These are phyloP conservation scores for Kodamaea plutei DNA, from an alignment of 1,139 yeast species.

Conservation along the genomic window DNA sequence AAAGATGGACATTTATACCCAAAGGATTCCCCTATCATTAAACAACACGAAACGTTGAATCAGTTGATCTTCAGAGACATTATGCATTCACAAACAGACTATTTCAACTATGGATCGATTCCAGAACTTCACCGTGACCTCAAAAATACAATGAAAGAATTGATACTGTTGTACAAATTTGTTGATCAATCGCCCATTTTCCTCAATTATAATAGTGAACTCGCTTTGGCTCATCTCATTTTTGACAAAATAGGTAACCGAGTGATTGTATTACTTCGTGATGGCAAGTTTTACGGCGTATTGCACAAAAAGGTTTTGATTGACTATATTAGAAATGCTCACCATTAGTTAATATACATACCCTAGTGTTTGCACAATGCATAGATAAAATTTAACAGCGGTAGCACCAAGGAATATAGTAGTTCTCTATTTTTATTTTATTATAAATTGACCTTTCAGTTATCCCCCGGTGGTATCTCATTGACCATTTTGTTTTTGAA, in stretches of 20 bases:
- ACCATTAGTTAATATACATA: too few species aligned
- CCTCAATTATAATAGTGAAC: constrained; percentile 47
- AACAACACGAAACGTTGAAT: constrained; percentile 6
- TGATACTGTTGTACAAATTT: constrained; percentile 39
- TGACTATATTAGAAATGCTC: constrained; percentile 33
- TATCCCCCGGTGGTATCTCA: too few species aligned
- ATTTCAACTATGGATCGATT: constrained; percentile 26
- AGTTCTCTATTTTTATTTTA: too few species aligned
- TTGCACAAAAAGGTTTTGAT: constrained; percentile 55
- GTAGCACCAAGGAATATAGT: too few species aligned
- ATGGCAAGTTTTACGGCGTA: constrained; percentile 50
- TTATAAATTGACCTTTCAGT: too few species aligned
- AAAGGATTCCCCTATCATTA: constrained; percentile 5
- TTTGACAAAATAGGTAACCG: constrained; percentile 55
- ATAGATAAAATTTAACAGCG: too few species aligned
- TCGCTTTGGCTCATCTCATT: constrained; percentile 50
- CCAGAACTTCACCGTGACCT: constrained; percentile 3
- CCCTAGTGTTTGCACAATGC: too few species aligned
- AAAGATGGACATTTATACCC: constrained; percentile 10
- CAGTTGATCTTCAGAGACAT: constrained; percentile 2
- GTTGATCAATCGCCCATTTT: constrained; percentile 51
- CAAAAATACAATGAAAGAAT: constrained; percentile 12
- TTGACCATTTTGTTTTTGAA: too few species aligned
- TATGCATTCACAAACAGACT: constrained; percentile 15
- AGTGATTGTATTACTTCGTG: constrained; percentile 46